Conservation (phyloP, 257 asterid genomes). For the Salvia rosmarinus region DNA sequence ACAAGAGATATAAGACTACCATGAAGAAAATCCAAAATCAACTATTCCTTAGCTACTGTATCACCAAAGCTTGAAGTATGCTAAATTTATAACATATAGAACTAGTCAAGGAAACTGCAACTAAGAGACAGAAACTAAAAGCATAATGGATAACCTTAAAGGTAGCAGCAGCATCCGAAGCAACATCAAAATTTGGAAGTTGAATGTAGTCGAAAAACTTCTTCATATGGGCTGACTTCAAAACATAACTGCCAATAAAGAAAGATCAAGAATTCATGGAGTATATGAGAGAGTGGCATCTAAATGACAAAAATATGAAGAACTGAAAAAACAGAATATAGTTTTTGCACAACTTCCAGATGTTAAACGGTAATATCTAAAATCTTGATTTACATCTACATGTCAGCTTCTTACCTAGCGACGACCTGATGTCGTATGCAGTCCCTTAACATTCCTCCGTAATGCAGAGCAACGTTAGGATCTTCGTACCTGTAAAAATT, state of each 20-base stretch:
- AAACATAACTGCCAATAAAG: conserved; percentile 55
- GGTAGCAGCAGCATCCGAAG: conserved; percentile 92
- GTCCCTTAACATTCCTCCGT: conserved; percentile 87
- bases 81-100: background rate
- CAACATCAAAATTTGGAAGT: conserved; percentile 89
- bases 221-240: conserved; percentile 65
- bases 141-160: conserved; percentile 60
- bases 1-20: background rate
- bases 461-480: conserved; percentile 75
- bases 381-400: background rate
- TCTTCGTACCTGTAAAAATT: conserved; percentile 64
- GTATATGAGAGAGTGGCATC: background rate
- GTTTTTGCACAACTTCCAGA: background rate
- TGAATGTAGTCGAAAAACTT: conserved; percentile 76
- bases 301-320: background rate
- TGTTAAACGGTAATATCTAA: background rate
- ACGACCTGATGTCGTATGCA: conserved; percentile 89
- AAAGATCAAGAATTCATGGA: conserved; percentile 15
- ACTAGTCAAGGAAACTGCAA: conserved; percentile 12
- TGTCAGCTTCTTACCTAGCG: conserved; percentile 56
- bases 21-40: background rate
- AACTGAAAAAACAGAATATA: background rate
- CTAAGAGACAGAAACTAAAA: conserved; percentile 17
- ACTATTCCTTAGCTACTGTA: background rate
- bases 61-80: background rate